Evolutionary conservation across 768 basidiomycete species (phyloP), one percentile per base, ranked within the genome.

Genomic region (Cyclocybe aegerita): DNA sequence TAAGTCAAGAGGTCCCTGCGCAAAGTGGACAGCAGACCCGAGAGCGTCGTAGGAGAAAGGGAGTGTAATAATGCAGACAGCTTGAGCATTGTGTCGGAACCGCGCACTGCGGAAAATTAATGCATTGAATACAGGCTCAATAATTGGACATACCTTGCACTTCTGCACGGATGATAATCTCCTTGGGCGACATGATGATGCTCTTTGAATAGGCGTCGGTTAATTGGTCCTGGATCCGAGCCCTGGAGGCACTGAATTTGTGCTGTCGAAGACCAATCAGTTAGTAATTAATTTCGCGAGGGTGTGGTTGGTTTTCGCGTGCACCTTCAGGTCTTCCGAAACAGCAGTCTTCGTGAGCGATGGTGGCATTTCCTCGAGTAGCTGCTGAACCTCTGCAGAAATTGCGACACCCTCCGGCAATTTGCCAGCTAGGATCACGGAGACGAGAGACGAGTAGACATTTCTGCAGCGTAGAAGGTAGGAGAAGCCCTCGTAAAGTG

Each of bases 141-240:
- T 16, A 34, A 12, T n/a, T 14, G 7, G 36, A 34, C 60, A 15
- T 46, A 74, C 75, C 70, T 69, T 68, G 76, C n/a, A 87, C 75
- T 23, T 73, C 72, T 9, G 78, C 67, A 46, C 69, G 71, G 44
- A 90, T 73, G 29, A 68, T 65, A 29, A 90, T 57, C 52, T 76
- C 74, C 11, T 72, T 72, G 3, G 78, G 67, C 17, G 77, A 74
- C 29, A 87, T 63, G 2, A 73, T 60, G 17, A 91, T 65, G 59
- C 85, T 76, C 58, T 82, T 76, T 15, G 78, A 65, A 60, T 82
- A 90, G 2, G 85, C 85, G 41, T 88, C 82, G 55, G 75, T 79
- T 16, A 93, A 72, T 58, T 89, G 83, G 53, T 91, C 90, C 60
- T 89, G 83, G 6, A 81, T 66, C 34, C 79, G 79, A 48, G 85